Conservation (phyloP, 192 early-diverging fungal genomes). For the Mortierella hygrophila region DNA sequence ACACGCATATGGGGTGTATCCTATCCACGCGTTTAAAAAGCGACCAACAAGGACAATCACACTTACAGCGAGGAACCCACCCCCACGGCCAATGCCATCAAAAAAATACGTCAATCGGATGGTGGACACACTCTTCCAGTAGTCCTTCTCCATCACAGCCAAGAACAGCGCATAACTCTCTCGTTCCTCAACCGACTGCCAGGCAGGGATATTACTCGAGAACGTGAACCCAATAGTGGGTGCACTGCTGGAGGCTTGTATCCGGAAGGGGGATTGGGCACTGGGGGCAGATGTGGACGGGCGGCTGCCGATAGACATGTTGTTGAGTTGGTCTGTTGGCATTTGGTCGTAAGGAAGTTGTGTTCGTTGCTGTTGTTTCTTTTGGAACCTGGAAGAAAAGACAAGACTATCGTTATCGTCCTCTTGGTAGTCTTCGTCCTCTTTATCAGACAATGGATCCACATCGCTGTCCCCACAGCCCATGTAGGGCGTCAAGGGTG, state of each 20-base stretch:
- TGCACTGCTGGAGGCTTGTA: not conserved
- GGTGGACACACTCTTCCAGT: constrained; percentile 51
- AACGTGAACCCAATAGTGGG: constrained; percentile 19
- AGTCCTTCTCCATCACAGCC: constrained; percentile 36
- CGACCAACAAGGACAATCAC: not conserved
- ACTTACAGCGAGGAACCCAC: constrained; percentile 52
- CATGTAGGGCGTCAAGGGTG: constrained; percentile 33
- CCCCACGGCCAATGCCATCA: constrained; percentile 51
- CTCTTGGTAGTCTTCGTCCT: not conserved
- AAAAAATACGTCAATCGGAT: constrained; percentile 53
- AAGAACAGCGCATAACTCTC: constrained; percentile 24
- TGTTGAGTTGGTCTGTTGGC: not conserved
- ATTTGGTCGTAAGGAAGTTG: not conserved
- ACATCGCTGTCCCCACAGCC: constrained; percentile 1
- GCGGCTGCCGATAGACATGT: constrained; percentile 14
- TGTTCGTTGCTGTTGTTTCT: not conserved
- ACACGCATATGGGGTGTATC: not conserved
- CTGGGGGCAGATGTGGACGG: constrained; percentile 27
- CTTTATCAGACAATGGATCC: not conserved
- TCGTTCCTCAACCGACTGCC: constrained; percentile 25
- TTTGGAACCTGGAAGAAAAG: constrained; percentile 26
- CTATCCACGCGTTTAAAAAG: not conserved
- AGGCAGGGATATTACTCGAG: constrained; percentile 10
- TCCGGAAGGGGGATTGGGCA: constrained; percentile 5
- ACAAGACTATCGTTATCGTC: not conserved